phyloP scores from a whole-genome alignment of 106 monocot genomes.

The Platanthera guangdongensis region DNA sequence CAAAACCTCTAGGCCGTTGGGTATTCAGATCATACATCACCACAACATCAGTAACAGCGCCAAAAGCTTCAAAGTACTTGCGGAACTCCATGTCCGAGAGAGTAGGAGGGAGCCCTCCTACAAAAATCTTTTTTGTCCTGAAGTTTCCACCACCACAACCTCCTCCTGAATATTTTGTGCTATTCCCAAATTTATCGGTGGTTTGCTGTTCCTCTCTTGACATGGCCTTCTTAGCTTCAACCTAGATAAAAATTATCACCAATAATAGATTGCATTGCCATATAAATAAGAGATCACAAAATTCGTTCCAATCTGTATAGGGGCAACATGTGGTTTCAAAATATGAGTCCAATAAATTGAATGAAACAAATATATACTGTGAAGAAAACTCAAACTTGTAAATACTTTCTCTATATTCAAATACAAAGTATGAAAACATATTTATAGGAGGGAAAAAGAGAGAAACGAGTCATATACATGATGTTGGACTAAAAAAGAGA shows the following conservation, averaged over 20 bases:
- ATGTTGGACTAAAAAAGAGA: no score
- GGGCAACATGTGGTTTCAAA: not conserved
- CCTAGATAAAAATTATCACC: slow-evolving; percentile 8
- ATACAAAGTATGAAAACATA: no score
- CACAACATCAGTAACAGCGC: slow-evolving; percentile 29
- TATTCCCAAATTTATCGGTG: slow-evolving; percentile 8
- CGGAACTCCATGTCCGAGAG: slow-evolving; percentile 29
- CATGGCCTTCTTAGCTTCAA: slow-evolving; percentile 43
- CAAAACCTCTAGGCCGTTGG: slow-evolving; percentile 44
- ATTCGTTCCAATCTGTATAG: not conserved
- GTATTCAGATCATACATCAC: slow-evolving; percentile 50
- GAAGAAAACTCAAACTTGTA: no score
- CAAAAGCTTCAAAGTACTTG: slow-evolving; percentile 33
- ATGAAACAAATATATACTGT: not conserved
- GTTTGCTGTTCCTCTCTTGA: slow-evolving; percentile 34
- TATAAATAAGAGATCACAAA: not conserved
- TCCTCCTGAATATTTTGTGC: slow-evolving; percentile 9
- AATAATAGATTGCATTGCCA: not conserved
- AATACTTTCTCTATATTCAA: no score
- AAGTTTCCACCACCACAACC: slow-evolving; percentile 15
- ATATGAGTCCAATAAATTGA: not conserved
- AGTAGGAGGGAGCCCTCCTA: slow-evolving; percentile 30
- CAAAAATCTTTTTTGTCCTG: slow-evolving; percentile 41
- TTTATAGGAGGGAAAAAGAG: no score
- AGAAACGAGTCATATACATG: no score